Percentiles rank a stretch among this genome's conserved stretches.
These are phyloP conservation scores for Ophiostoma ulmi DNA, from an alignment of 2,329 filamentous ascomycete species.

Conservation along the genomic window DNA sequence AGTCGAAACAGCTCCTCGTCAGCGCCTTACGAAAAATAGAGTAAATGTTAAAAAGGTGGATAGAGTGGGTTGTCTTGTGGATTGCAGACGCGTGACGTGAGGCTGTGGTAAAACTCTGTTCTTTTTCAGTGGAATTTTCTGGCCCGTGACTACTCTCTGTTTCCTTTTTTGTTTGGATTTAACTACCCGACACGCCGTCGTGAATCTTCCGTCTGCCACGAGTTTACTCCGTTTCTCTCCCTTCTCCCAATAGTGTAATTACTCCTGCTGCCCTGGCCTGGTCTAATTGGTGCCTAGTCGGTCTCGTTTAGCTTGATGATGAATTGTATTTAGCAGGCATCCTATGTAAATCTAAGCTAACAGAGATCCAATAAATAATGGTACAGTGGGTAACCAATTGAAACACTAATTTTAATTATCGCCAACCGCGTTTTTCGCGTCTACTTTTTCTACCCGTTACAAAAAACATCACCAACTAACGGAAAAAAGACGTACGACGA, in stretches of 20 bases:
- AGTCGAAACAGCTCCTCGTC: slow-evolving; percentile 9
- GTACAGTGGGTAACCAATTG: too few species aligned
- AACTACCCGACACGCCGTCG: not conserved
- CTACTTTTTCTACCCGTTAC: too few species aligned
- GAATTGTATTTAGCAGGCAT: not conserved
- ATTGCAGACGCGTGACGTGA: not conserved
- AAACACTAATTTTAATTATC: too few species aligned
- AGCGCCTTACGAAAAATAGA: slow-evolving; percentile 12
- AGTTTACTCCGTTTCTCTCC: not conserved
- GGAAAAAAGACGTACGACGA: too few species aligned
- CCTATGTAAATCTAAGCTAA: not conserved
- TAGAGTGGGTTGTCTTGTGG: not conserved
- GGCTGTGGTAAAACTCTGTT: not conserved
- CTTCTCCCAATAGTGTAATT: not conserved
- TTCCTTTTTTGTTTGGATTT: not conserved
- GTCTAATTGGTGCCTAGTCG: not conserved
- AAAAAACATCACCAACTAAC: too few species aligned
- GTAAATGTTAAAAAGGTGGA: not conserved
- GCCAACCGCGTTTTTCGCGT: too few species aligned
- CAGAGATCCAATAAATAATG: too few species aligned
- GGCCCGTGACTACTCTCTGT: not conserved
- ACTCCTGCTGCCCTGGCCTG: not conserved
- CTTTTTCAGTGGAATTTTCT: not conserved
- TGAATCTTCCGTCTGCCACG: not conserved
- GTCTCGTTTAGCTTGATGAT: slow-evolving; percentile 3